Evolutionary conservation across 108 stramenopile species (phyloP).

Genomic region (Mediolabrus comicus): DNA sequence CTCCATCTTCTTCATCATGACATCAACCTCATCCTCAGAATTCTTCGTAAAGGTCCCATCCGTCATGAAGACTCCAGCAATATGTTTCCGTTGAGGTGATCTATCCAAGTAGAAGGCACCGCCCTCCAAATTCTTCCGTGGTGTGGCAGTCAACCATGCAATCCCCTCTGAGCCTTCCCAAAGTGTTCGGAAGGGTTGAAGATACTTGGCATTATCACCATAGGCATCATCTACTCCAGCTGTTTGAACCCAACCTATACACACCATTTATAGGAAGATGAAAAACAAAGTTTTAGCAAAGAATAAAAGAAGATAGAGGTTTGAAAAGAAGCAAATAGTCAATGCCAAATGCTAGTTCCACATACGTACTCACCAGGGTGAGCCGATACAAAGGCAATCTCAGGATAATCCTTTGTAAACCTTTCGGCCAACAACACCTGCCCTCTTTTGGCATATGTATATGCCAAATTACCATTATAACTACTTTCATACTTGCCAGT

Average conservation of each 20-base stretch:
- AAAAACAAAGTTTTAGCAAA: too few relatives aligned
- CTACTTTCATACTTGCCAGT: slow-evolving; percentile 40
- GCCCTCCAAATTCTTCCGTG: slow-evolving; percentile 52
- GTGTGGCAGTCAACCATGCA: slow-evolving; percentile 70
- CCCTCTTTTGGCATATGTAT: slow-evolving; percentile 90
- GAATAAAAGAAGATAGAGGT: too few relatives aligned
- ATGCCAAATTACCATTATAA: slow-evolving; percentile 85
- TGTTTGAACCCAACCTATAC: slow-evolving; percentile 87
- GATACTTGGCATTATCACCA: slow-evolving; percentile 73
- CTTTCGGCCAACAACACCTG: slow-evolving; percentile 89
- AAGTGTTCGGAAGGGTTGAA: slow-evolving; percentile 80
- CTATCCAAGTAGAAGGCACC: slow-evolving; percentile 92
- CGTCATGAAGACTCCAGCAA: slow-evolving; percentile 82
- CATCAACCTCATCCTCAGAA: slow-evolving; percentile 66
- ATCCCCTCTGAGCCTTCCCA: slow-evolving; percentile 96
- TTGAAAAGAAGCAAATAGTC: too few relatives aligned
- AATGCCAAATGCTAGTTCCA: too few relatives aligned
- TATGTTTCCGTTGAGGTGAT: slow-evolving; percentile 72
- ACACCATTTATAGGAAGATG: too few relatives aligned
- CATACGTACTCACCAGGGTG: too few relatives aligned
- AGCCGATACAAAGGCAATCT: slow-evolving; percentile 53
- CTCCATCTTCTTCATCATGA: slow-evolving; percentile 75
- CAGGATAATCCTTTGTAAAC: slow-evolving; percentile 55
- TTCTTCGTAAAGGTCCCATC: slow-evolving; percentile 86
- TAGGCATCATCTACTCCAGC: slow-evolving; percentile 84